phyloP scores from a whole-genome alignment of 2,329 filamentous ascomycete species.

The Colletotrichum acutatum region DNA sequence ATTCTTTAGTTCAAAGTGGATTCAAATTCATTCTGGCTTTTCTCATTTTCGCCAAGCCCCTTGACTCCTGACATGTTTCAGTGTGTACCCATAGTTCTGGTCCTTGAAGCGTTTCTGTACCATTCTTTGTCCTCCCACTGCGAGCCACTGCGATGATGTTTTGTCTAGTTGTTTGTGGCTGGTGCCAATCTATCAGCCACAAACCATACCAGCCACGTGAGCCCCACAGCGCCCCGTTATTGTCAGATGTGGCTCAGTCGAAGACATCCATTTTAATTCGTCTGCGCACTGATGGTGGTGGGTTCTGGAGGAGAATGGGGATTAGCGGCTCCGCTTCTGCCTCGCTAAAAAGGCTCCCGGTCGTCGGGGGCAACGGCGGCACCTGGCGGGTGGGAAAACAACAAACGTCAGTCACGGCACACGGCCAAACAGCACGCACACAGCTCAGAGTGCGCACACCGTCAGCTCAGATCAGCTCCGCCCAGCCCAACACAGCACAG shows the following conservation, averaged over 20 bases:
- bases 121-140: neutral
- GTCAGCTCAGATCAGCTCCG: no score
- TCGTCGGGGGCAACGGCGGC: conserved; percentile 34
- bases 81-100: neutral
- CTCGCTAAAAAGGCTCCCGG: conserved; percentile 36
- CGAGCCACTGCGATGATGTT: neutral
- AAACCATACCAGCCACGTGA: rapidly evolving
- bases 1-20: no score
- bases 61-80: neutral
- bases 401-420: conserved; percentile 35
- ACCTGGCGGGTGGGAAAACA: conserved; percentile 27
- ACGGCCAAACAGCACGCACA: neutral
- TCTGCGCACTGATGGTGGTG: neutral
- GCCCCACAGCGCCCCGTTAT: no score
- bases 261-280: neutral
- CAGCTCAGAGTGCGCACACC: no score
- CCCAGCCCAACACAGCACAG: no score
- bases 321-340: neutral
- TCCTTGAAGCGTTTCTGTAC: neutral
- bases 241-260: neutral
- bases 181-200: neutral
- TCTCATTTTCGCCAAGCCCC: neutral
- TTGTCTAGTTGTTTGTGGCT: conserved; percentile 26
- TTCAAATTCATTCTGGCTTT: neutral
- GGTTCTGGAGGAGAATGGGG: neutral